Base-by-base conservation (phyloP, 768 basidiomycete genomes). In the Tylopilus subfusipes region DNA sequence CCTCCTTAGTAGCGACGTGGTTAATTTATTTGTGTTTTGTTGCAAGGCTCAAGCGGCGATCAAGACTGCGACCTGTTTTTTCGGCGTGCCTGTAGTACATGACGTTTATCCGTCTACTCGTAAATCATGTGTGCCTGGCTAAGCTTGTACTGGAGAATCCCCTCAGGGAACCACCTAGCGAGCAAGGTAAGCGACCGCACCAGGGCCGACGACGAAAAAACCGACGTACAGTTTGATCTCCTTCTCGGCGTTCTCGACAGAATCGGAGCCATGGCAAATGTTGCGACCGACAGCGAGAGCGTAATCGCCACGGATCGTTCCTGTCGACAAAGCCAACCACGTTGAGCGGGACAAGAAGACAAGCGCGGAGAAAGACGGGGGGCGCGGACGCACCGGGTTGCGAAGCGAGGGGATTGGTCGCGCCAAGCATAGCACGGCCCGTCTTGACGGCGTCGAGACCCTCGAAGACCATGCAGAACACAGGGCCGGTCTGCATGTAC, bases 401-500 rank as follows among this genome's bases (percentile, higher is more conserved):
- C 59, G 96, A 98, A 36, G 80, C 81, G 58, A 98, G 84, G 56
- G 97, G 97, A 85, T 99, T 97, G 69, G 96, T 97, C 43, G 93
- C 85, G 69, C 96, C 96, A 60, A 96, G 86, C 91, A 97, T 96
- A 72, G 73, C 81, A 76, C 95, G 93, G 63, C 94, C 95, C 54
- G 93, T 95, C 85, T 93, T 93, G 75, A 93, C 90, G 47, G 90
- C 90, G 62, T 93, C 89, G 57, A 93, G 82, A 55, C 97, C 97
- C 78, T 98, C 83, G 85, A 94, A 96, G 62, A 90, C 94, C 84
- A 93, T 95, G 65, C 82, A 90, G 68, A 96, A 88, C 63, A 99
- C 97, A 63, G 97, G 97, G 56, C 97, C 96, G 51, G 88, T 80
- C 52, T 86, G 84, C 93, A 96, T 98, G 82, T 98, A 98, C 72